A percentile compares a stretch with the other conserved stretches of the same genome.
Evolutionary conservation across 2,329 filamentous ascomycete genomes (phyloP).

Genomic region (Nigrospora osmanthi): DNA sequence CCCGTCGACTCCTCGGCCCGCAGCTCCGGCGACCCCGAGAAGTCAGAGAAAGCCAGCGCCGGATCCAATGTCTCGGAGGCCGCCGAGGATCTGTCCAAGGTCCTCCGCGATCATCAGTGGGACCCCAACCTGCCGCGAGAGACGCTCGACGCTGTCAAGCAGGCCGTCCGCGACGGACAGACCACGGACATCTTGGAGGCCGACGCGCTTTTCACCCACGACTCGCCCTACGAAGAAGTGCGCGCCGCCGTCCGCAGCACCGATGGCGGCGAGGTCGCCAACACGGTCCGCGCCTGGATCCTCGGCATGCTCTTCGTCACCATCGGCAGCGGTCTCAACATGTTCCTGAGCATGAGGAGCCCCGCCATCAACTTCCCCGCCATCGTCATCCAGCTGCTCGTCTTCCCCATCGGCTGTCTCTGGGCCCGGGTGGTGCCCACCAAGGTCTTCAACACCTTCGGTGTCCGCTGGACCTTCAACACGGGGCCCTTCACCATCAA

Average conservation of each 20-base stretch:
- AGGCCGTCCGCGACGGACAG: conserved; percentile 21
- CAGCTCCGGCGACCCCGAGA: too few relatives aligned
- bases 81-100: conserved; percentile 18
- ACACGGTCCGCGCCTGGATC: conserved; percentile 35
- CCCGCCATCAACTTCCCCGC: conserved; percentile 27
- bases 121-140: conserved; percentile 25
- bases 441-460: conserved; percentile 30
- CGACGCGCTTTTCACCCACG: conserved; percentile 22
- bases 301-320: conserved; percentile 35
- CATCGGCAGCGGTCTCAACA: conserved; percentile 28
- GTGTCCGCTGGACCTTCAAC: conserved; percentile 33
- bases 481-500: conserved; percentile 36
- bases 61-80: conserved; percentile 11
- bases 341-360: conserved; percentile 25
- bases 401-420: conserved; percentile 33
- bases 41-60: background rate
- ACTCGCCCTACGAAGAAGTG: conserved; percentile 30
- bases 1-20: too few relatives aligned
- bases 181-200: conserved; percentile 19
- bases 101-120: conserved; percentile 23
- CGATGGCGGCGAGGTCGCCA: conserved; percentile 33
- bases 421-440: conserved; percentile 34
- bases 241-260: conserved; percentile 35
- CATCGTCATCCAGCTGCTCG: conserved; percentile 30
- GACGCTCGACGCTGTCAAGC: conserved; percentile 21